Evolutionary conservation across 2,329 filamentous ascomycete species (phyloP), one percentile per base, ranked within the genome.

Genomic region (Beauveria medogensis): DNA sequence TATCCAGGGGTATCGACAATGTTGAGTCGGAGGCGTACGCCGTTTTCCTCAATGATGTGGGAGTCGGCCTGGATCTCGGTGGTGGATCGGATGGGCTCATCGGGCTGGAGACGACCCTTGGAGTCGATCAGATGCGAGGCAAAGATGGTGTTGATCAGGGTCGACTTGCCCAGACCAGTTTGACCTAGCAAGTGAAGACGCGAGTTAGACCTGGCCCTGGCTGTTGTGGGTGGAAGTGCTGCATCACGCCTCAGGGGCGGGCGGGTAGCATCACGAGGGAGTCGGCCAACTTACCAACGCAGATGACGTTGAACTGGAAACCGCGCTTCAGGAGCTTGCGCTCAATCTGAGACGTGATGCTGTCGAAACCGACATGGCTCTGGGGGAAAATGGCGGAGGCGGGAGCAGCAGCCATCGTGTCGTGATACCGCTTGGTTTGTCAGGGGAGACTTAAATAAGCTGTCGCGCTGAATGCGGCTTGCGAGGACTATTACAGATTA

Each of bases 271-370:
- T 41, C 46, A 24, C 8, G 28, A 53, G 40, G 57, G 60, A 52
- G 18, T 5, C 52, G 50, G 16, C 50, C 58, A 50, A 64, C 93
- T 76, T 83, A 97, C 94, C 94, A 76, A 97, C 94, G 77, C 92
- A 97, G 78, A 97, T 97, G 74, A 97, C 89, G 77, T 99, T 99
- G 87, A 99, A 99, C 80, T 99, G 94, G 80, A 99, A 99, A 71
- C 94, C 94, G 80, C 94, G 92, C 86, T 99, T 99, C 81, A 99
- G 78, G 75, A 97, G 89, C 89, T 99, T 99, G 82, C 91, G 90
- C 88, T 99, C 94, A 71, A 99, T 99, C 83, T 99, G 94, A 69
- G 89, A 92, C 70, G 94, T 99, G 84, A 99, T 99, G 82, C 92
- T 97, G 83, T 99, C 94, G 82, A 99, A 99, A 86, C 94, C 94